Conservation (phyloP, 2,329 filamentous ascomycete species). For the Penicillium sp. region DNA sequence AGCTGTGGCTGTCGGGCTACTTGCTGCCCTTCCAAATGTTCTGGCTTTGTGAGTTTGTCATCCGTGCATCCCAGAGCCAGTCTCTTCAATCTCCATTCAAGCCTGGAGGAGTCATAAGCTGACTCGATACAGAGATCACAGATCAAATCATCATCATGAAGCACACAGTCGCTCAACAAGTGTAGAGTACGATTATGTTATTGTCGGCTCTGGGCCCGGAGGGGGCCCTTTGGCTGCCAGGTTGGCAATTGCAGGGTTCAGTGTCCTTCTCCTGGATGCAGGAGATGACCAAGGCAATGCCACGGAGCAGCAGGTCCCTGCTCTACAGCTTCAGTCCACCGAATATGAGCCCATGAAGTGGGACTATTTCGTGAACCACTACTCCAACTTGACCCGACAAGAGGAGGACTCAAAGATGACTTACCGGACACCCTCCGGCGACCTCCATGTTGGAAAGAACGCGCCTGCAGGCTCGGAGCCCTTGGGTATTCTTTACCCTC, state of each 20-base stretch:
- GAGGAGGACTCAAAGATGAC: conserved; percentile 61
- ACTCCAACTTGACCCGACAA: conserved; percentile 56
- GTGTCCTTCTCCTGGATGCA: conserved; percentile 63
- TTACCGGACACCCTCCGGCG: conserved; percentile 56
- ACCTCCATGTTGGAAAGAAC: conserved; percentile 55
- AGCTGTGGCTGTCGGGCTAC: background rate
- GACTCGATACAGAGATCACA: conserved; percentile 9
- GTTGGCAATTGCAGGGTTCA: conserved; percentile 62
- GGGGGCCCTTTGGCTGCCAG: conserved; percentile 61
- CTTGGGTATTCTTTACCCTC: conserved; percentile 59
- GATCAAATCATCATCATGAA: conserved; percentile 8
- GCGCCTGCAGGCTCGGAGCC: conserved; percentile 54
- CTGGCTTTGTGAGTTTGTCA: background rate
- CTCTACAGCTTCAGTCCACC: conserved; percentile 55
- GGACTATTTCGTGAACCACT: conserved; percentile 68
- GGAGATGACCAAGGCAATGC: conserved; percentile 59
- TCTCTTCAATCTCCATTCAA: too few relatives aligned
- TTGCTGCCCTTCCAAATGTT: background rate
- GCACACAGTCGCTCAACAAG: conserved; percentile 10
- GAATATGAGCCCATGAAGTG: conserved; percentile 60
- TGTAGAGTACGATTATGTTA: conserved; percentile 60
- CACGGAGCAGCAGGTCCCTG: conserved; percentile 57
- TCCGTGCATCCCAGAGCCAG: too few relatives aligned
- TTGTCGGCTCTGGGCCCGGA: conserved; percentile 63
- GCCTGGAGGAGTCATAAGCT: background rate